Conservation (phyloP, 306 rosid genomes). For the Quercus dentata region DNA sequence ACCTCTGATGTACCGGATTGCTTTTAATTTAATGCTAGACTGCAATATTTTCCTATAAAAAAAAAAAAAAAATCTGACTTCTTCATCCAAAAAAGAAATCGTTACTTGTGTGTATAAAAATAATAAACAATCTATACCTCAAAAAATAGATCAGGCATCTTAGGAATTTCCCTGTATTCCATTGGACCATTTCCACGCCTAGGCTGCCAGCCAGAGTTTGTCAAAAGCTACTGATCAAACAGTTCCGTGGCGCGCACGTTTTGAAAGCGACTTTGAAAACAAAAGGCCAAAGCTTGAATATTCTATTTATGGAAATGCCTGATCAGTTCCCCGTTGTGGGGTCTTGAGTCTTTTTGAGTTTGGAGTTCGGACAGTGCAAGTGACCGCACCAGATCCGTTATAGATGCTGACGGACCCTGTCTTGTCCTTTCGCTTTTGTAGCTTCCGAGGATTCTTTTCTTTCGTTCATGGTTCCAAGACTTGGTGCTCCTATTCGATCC, state of each 20-base stretch:
- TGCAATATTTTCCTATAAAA: too few relatives aligned
- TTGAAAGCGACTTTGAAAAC: not conserved
- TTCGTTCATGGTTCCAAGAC: constrained; percentile 27
- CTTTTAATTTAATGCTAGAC: too few relatives aligned
- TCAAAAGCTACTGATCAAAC: too few relatives aligned
- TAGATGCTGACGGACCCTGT: constrained; percentile 15
- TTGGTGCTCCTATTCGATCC: constrained; percentile 28
- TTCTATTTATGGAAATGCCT: not conserved
- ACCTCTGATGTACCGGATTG: too few relatives aligned
- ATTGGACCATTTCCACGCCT: too few relatives aligned
- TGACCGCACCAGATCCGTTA: constrained; percentile 43
- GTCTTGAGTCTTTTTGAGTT: not conserved
- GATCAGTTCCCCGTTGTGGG: constrained; percentile 1
- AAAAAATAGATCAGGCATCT: too few relatives aligned
- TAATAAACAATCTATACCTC: too few relatives aligned
- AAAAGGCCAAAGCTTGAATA: not conserved
- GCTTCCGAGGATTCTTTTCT: not conserved
- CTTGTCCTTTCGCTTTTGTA: not conserved
- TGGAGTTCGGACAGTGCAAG: constrained; percentile 2
- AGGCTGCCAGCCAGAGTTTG: too few relatives aligned
- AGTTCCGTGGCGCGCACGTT: not conserved
- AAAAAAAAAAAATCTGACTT: too few relatives aligned
- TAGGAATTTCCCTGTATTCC: too few relatives aligned
- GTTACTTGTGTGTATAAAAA: too few relatives aligned
- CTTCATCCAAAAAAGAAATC: too few relatives aligned